A percentile compares a stretch with the other conserved stretches of the same genome.
Conservation (phyloP, 805 yeast genomes). For the Lipomyces orientalis region DNA sequence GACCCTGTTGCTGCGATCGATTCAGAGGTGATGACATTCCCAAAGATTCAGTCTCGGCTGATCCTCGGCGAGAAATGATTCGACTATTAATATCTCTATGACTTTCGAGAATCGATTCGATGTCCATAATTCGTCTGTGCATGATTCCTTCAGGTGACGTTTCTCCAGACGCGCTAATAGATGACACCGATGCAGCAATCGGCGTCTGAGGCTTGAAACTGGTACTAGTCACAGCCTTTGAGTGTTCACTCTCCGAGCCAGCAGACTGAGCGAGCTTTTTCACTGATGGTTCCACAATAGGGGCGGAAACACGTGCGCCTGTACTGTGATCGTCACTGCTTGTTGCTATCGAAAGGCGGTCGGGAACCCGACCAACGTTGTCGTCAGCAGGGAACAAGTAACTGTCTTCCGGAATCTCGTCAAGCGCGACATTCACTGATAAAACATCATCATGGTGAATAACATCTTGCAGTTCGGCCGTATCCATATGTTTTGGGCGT, state of each 20-base stretch:
- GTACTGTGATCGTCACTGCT: neutral
- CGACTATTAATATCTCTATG: constrained; percentile 32
- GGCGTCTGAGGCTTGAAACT: neutral
- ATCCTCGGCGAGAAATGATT: constrained; percentile 21
- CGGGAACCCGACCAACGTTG: neutral
- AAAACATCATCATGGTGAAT: neutral
- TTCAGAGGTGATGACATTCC: neutral
- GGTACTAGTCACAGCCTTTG: constrained; percentile 3
- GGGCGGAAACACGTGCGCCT: neutral
- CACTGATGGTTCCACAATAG: neutral
- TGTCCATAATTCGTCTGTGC: constrained; percentile 13
- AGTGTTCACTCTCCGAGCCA: neutral
- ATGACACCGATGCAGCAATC: constrained; percentile 18
- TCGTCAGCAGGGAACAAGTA: constrained; percentile 18
- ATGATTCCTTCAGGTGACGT: neutral
- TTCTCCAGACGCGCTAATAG: constrained; percentile 19
- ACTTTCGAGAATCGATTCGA: constrained; percentile 26
- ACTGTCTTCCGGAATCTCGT: constrained; percentile 24
- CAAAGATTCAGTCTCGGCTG: neutral
- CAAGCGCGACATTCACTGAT: constrained; percentile 12
- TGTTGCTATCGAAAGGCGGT: neutral
- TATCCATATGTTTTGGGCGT: neutral
- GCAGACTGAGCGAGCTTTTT: neutral
- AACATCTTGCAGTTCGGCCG: neutral
- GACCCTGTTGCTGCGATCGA: neutral